Evolutionary conservation across 108 stramenopile genomes (phyloP), one percentile per base, ranked within the genome.

Genomic region (Nitzschia inconspicua): DNA sequence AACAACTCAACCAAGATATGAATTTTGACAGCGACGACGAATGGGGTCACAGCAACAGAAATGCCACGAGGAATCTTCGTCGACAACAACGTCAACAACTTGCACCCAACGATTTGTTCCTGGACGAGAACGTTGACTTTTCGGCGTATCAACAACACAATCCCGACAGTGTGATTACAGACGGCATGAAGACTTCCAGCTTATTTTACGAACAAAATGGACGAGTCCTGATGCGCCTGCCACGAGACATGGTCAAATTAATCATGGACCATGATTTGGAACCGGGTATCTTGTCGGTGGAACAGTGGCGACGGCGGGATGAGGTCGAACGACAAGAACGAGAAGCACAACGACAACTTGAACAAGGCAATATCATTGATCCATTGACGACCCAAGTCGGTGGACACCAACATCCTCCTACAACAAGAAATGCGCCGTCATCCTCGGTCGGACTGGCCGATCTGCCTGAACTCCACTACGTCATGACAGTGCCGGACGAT

Each of bases 181-280:
- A 30, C 25, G 30, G 24, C 18, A 55, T 25, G 10, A 52, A 44
- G 9, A 44, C 44, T 6, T 71, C 76, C 2, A 52, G 49, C 39
- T 22, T 77, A 22, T 65, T 66, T 52, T 77, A 55, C 25, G 59
- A 62, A 47, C 70, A 71, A 36, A 43, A 74, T 52, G 77, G 77
- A 34, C 49, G 59, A 35, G 26, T 75, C 23, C 31, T 75, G 5
- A 70, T 83, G 70, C 54, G 47, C 31, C 47, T 84, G 9, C 83
- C 83, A 11, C 47, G 55, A 27, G 83, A 84, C 65, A 74, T 70
- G 18, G 68, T 84, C 3, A 55, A 77, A 46, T 55, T 84, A 8
- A 29, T 80, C 13, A 78, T 84, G 79, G 83, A 84, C 64, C 55
- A 65, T 18, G 65, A 75, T 46, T 55, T 84, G 24, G 78, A 78